phyloP scores from a whole-genome alignment of 2,329 filamentous ascomycete genomes.

The Colletotrichum cereale region DNA sequence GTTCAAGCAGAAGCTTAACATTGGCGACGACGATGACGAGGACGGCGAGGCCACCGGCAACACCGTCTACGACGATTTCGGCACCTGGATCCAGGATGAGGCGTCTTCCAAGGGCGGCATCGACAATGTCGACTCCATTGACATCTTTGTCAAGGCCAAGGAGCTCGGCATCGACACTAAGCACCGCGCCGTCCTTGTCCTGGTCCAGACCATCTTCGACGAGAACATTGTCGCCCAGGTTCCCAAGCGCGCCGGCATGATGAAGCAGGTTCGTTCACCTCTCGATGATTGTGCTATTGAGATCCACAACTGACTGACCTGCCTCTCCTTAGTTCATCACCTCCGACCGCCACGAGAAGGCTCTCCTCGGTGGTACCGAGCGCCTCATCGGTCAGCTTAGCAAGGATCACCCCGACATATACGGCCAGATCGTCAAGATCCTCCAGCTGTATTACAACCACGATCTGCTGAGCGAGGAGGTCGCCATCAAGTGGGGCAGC shows the following conservation, averaged over 20 bases:
- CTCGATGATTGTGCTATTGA: background rate
- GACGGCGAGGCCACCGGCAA: constrained; percentile 81
- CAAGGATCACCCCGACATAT: constrained; percentile 84
- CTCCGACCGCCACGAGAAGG: constrained; percentile 94
- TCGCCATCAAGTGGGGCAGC: constrained; percentile 89
- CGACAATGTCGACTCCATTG: constrained; percentile 85
- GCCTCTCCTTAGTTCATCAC: constrained; percentile 74
- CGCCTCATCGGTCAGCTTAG: constrained; percentile 81
- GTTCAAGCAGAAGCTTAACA: constrained; percentile 90
- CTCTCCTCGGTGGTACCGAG: constrained; percentile 94
- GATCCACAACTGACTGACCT: constrained; percentile 43
- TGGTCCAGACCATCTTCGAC: constrained; percentile 94
- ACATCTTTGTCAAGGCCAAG: constrained; percentile 96
- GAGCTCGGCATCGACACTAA: constrained; percentile 95
- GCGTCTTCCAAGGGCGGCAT: constrained; percentile 79
- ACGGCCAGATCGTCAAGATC: constrained; percentile 83
- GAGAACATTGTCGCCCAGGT: constrained; percentile 92
- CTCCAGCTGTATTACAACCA: constrained; percentile 91
- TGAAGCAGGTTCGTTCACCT: constrained; percentile 78
- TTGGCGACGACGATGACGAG: constrained; percentile 82
- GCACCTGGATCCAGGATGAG: constrained; percentile 88
- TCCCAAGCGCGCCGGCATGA: constrained; percentile 82
- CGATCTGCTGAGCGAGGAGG: constrained; percentile 89
- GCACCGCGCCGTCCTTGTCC: constrained; percentile 91
- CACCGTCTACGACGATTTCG: constrained; percentile 89